Evolutionary conservation across 2,329 filamentous ascomycete genomes (phyloP).

Genomic region (Cordyceps cicadae): DNA sequence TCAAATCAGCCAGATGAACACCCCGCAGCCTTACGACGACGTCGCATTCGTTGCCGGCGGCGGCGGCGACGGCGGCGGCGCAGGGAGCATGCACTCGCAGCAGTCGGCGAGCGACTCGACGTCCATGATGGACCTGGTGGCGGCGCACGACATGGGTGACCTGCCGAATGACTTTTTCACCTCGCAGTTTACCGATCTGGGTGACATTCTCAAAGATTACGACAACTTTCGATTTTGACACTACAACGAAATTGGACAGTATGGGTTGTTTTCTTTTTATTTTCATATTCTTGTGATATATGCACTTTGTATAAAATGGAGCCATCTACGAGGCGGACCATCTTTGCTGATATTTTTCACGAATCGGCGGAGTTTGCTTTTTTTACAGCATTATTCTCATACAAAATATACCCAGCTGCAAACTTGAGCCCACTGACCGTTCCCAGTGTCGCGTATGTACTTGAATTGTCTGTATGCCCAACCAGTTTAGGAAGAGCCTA

Average conservation of each 20-base stretch:
- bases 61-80: neutral
- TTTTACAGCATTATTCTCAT: neutral
- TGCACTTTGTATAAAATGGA: neutral
- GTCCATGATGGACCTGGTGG: conserved; percentile 5
- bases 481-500: neutral
- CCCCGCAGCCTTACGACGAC: conserved; percentile 3
- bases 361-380: neutral
- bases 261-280: neutral
- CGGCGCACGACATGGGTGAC: conserved; percentile 3
- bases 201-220: conserved; percentile 10
- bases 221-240: conserved; percentile 10
- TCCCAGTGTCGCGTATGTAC: neutral
- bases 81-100: conserved; percentile 5
- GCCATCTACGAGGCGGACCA: neutral
- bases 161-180: conserved; percentile 10
- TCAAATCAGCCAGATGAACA: conserved; percentile 6
- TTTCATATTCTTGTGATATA: neutral
- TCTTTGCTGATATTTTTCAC: too few relatives aligned
- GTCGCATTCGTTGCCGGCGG: neutral
- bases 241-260: neutral
- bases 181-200: conserved; percentile 7
- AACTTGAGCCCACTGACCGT: neutral
- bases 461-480: neutral
- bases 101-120: conserved; percentile 6
- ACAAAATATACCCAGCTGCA: neutral